Evolutionary conservation across 805 yeast species (phyloP).

Genomic region (Spathaspora arborariae): DNA sequence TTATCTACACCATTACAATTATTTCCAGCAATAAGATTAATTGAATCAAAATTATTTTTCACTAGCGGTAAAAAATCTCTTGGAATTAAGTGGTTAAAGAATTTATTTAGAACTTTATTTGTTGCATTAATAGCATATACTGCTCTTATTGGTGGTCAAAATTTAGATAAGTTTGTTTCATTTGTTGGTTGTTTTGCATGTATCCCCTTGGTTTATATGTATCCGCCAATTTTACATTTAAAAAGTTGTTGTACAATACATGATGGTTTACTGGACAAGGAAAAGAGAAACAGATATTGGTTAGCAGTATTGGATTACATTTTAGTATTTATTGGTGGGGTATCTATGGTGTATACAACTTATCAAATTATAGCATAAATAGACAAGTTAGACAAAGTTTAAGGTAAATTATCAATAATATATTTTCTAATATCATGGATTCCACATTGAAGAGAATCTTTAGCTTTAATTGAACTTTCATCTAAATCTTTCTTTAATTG

Average conservation of each 20-base stretch:
- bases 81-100: slow-evolving; percentile 63
- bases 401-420: slow-evolving; percentile 3
- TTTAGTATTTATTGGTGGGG: slow-evolving; percentile 52
- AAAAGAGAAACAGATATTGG: slow-evolving; percentile 27
- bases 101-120: slow-evolving; percentile 49
- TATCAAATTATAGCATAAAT: slow-evolving; percentile 42
- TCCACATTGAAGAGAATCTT: slow-evolving; percentile 13
- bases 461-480: slow-evolving; percentile 9
- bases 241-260: slow-evolving; percentile 41
- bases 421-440: slow-evolving; percentile 26
- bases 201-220: slow-evolving; percentile 80
- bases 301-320: slow-evolving; percentile 44
- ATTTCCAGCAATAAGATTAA: slow-evolving; percentile 72
- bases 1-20: slow-evolving; percentile 78
- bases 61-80: slow-evolving; percentile 56
- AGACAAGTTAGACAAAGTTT: background rate
- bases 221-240: slow-evolving; percentile 75
- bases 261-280: slow-evolving; percentile 12
- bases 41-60: slow-evolving; percentile 58
- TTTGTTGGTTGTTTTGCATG: slow-evolving; percentile 84
- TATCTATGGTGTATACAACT: slow-evolving; percentile 66
- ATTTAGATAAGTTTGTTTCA: slow-evolving; percentile 71
- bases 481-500: slow-evolving; percentile 13
- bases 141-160: slow-evolving; percentile 65
- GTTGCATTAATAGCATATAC: slow-evolving; percentile 53